Percentiles rank a stretch among this genome's conserved stretches.
Conservation (phyloP, 2,329 filamentous ascomycete species). For the Cercospora citrullina region DNA sequence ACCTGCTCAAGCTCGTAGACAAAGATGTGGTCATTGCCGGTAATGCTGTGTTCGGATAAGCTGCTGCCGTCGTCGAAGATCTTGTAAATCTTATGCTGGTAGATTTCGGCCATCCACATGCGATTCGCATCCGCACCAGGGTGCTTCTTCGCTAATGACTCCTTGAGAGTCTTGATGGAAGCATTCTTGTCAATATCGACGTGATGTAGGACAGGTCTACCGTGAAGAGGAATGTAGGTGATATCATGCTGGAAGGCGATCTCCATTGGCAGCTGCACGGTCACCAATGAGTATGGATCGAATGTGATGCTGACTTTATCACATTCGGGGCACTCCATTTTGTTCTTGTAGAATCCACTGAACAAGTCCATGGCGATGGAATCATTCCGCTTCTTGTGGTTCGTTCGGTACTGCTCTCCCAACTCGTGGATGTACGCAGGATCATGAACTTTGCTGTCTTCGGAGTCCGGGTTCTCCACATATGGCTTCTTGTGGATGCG, state of each 20-base stretch:
- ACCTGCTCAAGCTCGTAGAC: constrained; percentile 75
- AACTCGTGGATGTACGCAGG: constrained; percentile 77
- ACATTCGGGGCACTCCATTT: constrained; percentile 85
- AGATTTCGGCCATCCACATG: constrained; percentile 80
- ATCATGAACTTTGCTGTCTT: constrained; percentile 90
- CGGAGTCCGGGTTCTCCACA: constrained; percentile 95
- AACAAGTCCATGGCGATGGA: constrained; percentile 95
- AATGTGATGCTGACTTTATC: constrained; percentile 98
- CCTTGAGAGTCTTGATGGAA: constrained; percentile 67
- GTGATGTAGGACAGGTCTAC: constrained; percentile 67
- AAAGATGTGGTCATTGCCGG: constrained; percentile 61
- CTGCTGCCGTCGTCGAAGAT: constrained; percentile 69
- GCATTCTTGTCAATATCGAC: constrained; percentile 80
- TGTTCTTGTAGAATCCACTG: constrained; percentile 97
- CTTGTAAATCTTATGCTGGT: constrained; percentile 81
- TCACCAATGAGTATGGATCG: constrained; percentile 94
- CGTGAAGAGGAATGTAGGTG: constrained; percentile 74
- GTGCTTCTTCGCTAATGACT: constrained; percentile 58
- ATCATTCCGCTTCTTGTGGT: constrained; percentile 88
- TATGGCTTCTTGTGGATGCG: constrained; percentile 94
- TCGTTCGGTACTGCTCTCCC: constrained; percentile 85
- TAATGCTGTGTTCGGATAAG: constrained; percentile 71
- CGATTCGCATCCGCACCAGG: constrained; percentile 55
- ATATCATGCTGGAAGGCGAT: constrained; percentile 75
- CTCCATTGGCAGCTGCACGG: constrained; percentile 83